phyloP scores from a whole-genome alignment of 805 yeast species.

The Teunomyces funiuensis region DNA sequence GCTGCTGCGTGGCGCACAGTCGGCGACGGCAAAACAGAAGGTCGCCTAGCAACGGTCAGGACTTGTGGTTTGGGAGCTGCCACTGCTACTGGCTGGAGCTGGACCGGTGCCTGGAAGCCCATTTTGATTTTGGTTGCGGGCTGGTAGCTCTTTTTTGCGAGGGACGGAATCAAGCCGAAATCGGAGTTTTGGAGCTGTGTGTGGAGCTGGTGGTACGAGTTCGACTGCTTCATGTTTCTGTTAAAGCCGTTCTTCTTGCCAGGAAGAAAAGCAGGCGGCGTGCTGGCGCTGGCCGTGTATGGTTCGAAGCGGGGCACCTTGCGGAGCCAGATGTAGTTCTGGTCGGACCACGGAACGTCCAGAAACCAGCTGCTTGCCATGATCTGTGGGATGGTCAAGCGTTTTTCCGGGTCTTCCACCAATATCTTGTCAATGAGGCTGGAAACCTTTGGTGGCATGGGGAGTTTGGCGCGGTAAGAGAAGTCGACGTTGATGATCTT shows the following conservation, averaged over 20 bases:
- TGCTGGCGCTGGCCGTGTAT: constrained; percentile 9
- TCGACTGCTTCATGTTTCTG: constrained; percentile 37
- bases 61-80: too few species aligned
- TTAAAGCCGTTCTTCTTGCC: constrained; percentile 35
- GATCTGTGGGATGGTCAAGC: constrained; percentile 35
- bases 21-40: not conserved
- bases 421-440: constrained; percentile 33
- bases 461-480: constrained; percentile 36
- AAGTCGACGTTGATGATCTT: constrained; percentile 79
- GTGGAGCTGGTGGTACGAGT: constrained; percentile 39
- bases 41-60: not conserved
- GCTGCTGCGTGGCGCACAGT: not conserved
- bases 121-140: constrained; percentile 12
- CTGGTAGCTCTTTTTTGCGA: not conserved
- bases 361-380: constrained; percentile 37
- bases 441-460: constrained; percentile 29
- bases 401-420: constrained; percentile 29
- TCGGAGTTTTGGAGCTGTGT: constrained; percentile 37
- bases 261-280: constrained; percentile 15
- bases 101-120: constrained; percentile 4
- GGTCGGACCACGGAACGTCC: constrained; percentile 41
- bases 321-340: constrained; percentile 37
- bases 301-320: constrained; percentile 31
- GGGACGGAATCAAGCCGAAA: constrained; percentile 11
- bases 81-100: too few species aligned